Base-by-base conservation (phyloP, 192 early-diverging fungal genomes). In the Umbelopsis isabellina region DNA sequence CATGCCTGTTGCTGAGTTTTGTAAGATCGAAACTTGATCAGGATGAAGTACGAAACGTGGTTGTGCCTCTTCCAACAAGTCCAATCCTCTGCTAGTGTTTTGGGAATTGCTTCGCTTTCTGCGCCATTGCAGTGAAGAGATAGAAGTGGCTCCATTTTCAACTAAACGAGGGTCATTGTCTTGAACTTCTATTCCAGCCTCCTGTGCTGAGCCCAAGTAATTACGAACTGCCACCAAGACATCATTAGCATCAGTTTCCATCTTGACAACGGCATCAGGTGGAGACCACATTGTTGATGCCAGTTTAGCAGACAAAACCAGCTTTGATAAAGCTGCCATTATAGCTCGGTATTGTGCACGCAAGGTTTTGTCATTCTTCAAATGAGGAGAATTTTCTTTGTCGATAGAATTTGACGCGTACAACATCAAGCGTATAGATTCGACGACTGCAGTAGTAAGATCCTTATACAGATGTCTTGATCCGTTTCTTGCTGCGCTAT, bases 301-400 rank as follows among this genome's bases (percentile, higher is more conserved):
- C 2, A 89, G 76, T 71, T 93, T 91, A 20, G 91, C 86, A 16
- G 90, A 84, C 22, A 94, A 79, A n/a, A 89, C 80, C 61, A 95
- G 77, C 33, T 91, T 91, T 52, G 91, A 90, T 15, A 95, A 74
- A 5, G 89, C 75, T 35, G 82, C 83, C 72, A 90, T 85, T 25
- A 95, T 87, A 20, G 85, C 85, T 4, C 80, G 78, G 47, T 75
- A 69, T 30, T 66, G 65, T 21, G 49, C 45, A 8, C 69, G 68
- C 4, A 75, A 44, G 9, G 46, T 50, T 20, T 79, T 81, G 46
- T 49, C 65, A 0, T 72, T 92, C 78, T 33, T 77, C 78, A 73
- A 80, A 79, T 77, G 83, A 80, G 37, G 81, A 65, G 49, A 85
- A 75, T 15, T 86, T 75, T 91, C 86, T 27, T 81, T 83, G 18